Evolutionary conservation across 2,329 filamentous ascomycete genomes (phyloP).

Genomic region (Paecilomyces dactylethromorphus): DNA sequence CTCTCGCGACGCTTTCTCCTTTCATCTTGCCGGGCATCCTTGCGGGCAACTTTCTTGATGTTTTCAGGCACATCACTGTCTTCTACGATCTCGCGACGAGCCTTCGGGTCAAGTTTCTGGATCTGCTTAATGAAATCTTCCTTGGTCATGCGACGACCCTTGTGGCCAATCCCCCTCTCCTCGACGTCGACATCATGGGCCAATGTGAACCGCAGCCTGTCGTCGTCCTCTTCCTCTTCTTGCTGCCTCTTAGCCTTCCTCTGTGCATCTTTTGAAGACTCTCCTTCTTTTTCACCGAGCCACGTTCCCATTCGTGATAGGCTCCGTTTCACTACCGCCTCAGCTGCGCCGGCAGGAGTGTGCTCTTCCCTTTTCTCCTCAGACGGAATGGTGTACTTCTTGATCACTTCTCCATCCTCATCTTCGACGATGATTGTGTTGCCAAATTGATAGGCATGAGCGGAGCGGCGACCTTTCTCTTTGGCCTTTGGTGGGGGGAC

Average conservation of each 20-base stretch:
- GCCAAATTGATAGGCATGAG: conserved; percentile 61
- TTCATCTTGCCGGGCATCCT: conserved; percentile 21
- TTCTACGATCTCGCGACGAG: conserved; percentile 42
- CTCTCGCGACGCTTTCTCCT: conserved; percentile 4
- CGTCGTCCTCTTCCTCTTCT: conserved; percentile 35
- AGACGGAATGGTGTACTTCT: conserved; percentile 59
- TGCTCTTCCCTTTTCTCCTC: conserved; percentile 24
- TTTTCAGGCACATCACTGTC: conserved; percentile 33
- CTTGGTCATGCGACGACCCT: conserved; percentile 57
- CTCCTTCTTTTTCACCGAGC: conserved; percentile 37
- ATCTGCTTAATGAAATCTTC: conserved; percentile 59
- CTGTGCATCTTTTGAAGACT: conserved; percentile 21
- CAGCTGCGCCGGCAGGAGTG: conserved; percentile 18
- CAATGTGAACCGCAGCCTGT: conserved; percentile 57
- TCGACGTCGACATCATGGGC: conserved; percentile 36
- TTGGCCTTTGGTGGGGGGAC: conserved; percentile 15
- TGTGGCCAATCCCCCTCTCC: conserved; percentile 31
- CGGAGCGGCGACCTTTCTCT: conserved; percentile 42
- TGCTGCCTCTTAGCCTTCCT: conserved; percentile 16
- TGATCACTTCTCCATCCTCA: conserved; percentile 62
- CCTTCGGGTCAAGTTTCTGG: conserved; percentile 53
- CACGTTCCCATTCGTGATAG: conserved; percentile 56
- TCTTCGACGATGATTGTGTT: conserved; percentile 67
- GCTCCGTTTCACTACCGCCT: conserved; percentile 42
- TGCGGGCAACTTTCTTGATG: conserved; percentile 31